phyloP scores from a whole-genome alignment of 805 yeast genomes.

The Barnettozyma populi region DNA sequence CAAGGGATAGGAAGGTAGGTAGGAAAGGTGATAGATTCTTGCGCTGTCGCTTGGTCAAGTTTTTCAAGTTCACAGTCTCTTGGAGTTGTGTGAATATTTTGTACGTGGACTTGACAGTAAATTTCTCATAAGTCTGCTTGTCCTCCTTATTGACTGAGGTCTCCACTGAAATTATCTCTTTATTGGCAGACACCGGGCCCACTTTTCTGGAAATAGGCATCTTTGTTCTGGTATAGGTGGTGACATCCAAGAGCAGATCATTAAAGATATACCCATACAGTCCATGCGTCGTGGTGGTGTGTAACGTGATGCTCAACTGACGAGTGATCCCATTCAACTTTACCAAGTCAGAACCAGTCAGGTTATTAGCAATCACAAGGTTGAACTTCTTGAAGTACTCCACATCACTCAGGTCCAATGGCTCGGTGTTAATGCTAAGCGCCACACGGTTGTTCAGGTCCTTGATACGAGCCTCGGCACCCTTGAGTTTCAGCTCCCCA shows the following conservation, averaged over 20 bases:
- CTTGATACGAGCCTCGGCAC: conserved; percentile 49
- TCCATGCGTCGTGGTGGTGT: conserved; percentile 67
- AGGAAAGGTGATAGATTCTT: conserved; percentile 47
- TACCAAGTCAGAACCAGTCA: conserved; percentile 35
- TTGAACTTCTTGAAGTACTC: conserved; percentile 52
- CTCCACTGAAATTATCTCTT: conserved; percentile 37
- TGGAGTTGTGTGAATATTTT: conserved; percentile 33
- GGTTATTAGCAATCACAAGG: conserved; percentile 71
- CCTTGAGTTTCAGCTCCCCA: conserved; percentile 51
- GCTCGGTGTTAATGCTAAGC: conserved; percentile 37
- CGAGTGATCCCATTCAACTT: conserved; percentile 55
- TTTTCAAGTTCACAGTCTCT: conserved; percentile 20
- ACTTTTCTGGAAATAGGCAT: conserved; percentile 43
- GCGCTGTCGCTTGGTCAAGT: conserved; percentile 32
- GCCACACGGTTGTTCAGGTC: conserved; percentile 79
- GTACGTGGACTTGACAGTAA: conserved; percentile 33
- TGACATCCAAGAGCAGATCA: conserved; percentile 64
- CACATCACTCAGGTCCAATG: conserved; percentile 17
- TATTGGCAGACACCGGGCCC: conserved; percentile 42
- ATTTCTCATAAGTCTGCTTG: conserved; percentile 32
- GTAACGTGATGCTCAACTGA: conserved; percentile 53
- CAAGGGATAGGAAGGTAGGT: conserved; percentile 57
- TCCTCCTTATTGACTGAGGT: conserved; percentile 29
- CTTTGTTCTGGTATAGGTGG: conserved; percentile 46
- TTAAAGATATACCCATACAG: conserved; percentile 76